Conservation (phyloP, 345 rosid species). For the Linum tenue region DNA sequence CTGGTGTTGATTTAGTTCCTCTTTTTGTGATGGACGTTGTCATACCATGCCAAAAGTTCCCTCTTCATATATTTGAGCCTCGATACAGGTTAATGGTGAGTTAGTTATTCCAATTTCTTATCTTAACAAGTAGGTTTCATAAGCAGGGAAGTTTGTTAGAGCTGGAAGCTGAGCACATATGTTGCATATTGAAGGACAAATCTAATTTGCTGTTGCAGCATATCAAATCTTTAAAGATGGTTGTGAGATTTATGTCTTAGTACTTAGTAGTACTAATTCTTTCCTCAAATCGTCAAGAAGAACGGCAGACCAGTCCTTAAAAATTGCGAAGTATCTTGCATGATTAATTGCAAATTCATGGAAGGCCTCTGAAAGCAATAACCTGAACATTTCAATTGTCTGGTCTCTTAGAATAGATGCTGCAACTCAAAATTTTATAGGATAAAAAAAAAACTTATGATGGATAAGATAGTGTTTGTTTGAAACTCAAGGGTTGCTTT, state of each 20-base stretch:
- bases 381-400: neutral
- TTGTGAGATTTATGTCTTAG: too few species aligned
- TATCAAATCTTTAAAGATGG: too few species aligned
- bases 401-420: neutral
- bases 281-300: neutral
- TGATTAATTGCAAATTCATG: neutral
- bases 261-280: neutral
- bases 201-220: too few species aligned
- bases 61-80: conserved; percentile 87
- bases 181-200: neutral
- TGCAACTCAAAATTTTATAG: neutral
- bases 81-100: conserved; percentile 90
- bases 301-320: neutral
- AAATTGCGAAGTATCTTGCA: neutral
- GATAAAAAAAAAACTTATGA: too few species aligned
- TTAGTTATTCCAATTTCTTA: conserved; percentile 13
- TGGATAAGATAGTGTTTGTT: neutral
- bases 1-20: conserved; percentile 77
- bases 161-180: neutral
- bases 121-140: neutral
- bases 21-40: conserved; percentile 90
- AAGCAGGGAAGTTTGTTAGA: neutral
- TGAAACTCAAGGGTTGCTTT: neutral
- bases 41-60: conserved; percentile 82
- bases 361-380: neutral